A percentile compares a stretch with the other conserved stretches of the same genome.
Conservation (phyloP, 2,329 filamentous ascomycete species). For the Pseudonectria foliicola region DNA sequence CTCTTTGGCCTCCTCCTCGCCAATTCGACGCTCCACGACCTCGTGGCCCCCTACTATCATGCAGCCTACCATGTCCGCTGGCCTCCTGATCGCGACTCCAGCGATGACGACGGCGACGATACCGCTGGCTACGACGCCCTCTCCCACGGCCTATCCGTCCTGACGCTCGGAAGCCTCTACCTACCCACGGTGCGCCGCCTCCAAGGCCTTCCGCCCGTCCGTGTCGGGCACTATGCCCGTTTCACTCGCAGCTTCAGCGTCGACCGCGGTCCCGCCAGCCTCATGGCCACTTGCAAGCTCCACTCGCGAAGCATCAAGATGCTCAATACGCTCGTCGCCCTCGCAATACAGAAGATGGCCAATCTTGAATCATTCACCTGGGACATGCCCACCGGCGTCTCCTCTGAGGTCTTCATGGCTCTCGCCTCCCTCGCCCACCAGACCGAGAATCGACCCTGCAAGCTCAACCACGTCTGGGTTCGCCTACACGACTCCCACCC, state of each 20-base stretch:
- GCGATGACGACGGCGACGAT: neutral
- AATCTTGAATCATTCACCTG: slow-evolving; percentile 11
- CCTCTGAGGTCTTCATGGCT: slow-evolving; percentile 11
- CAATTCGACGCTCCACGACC: slow-evolving; percentile 8
- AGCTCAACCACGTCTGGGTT: slow-evolving; percentile 9
- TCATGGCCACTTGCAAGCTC: slow-evolving; percentile 7
- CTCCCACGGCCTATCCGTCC: slow-evolving; percentile 7
- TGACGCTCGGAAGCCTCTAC: slow-evolving; percentile 7
- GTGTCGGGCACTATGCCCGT: slow-evolving; percentile 5
- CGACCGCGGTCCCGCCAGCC: slow-evolving; percentile 6
- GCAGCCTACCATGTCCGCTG: slow-evolving; percentile 7
- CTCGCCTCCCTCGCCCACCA: slow-evolving; percentile 5
- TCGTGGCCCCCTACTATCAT: slow-evolving; percentile 7
- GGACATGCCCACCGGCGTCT: slow-evolving; percentile 11
- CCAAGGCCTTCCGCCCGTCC: slow-evolving; percentile 4
- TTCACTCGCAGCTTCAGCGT: slow-evolving; percentile 8
- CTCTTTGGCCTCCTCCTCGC: slow-evolving; percentile 5
- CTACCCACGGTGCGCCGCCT: slow-evolving; percentile 6
- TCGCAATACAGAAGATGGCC: slow-evolving; percentile 9
- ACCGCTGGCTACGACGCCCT: slow-evolving; percentile 6
- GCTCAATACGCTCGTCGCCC: slow-evolving; percentile 11
- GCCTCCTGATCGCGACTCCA: slow-evolving; percentile 4
- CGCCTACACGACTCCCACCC: slow-evolving; percentile 6
- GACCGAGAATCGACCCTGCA: slow-evolving; percentile 1
- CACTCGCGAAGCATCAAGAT: slow-evolving; percentile 7